Evolutionary conservation across 108 stramenopile species (phyloP), one percentile per base, ranked within the genome.

Genomic region (Cylindrotheca fusiformis): DNA sequence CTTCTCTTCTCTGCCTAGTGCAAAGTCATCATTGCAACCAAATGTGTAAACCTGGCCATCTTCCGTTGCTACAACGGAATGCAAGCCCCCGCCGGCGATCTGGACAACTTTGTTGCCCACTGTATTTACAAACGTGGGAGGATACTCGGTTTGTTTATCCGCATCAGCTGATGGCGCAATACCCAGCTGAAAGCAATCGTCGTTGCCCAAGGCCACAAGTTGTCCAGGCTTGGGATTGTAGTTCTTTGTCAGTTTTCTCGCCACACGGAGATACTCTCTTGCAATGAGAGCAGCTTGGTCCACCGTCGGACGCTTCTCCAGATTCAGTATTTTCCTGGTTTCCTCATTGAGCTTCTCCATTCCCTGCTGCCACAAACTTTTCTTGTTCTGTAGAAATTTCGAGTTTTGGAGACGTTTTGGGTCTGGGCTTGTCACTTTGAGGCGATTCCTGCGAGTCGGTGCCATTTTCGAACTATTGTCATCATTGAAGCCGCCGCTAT

Each of bases 11-110:
- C 89, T 56, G 18, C 95, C 96, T 44, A 98, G 62, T 41, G 79
- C 68, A 18, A 91, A 87, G 19, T 97, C 94, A 59, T 98, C 97
- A 47, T 80, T 82, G 52, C 74, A 76, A n/a, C 97, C 97, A 88
- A 94, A 98, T 19, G 93, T 78, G 52, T 83, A 96, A 12, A 94
- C 93, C 0, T 55, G 23, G 0, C 96, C 96, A 50, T 86, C 75
- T 3, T 71, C 53, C 5, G 83, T 75, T 20, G 87, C 41, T 0
- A 80, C 91, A 52, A 85, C 68, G 18, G 71, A 81, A 63, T 92
- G 87, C 32, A 95, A 50, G 26, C 93, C 96, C 1, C 97, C 97
- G 48, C 77, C 83, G 1, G 87, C 80, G 5, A 98, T 61, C 29
- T 67, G 65, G 12, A 41, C 58, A 12, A 91, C 60, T 19, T 60